Conservation (phyloP, 73 alveolate species). For the Paramecium sexaurelia region DNA sequence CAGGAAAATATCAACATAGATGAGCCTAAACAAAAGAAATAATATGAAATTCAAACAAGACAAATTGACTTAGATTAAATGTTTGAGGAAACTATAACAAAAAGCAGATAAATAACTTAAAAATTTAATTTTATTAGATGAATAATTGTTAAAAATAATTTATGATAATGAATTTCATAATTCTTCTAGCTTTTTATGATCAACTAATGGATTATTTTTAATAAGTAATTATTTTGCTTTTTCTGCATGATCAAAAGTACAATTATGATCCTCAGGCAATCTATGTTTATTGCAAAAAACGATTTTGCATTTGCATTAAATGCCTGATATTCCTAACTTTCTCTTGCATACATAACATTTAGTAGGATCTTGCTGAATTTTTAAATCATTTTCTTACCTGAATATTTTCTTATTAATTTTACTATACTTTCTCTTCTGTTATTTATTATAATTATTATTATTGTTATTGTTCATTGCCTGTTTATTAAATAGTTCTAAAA, state of each 20-base stretch:
- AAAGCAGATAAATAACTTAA: neutral
- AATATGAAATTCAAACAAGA: neutral
- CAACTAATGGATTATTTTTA: conserved; percentile 67
- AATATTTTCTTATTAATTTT: neutral
- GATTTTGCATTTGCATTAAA: conserved; percentile 57
- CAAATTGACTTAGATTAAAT: neutral
- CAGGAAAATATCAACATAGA: neutral
- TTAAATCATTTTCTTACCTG: conserved; percentile 1
- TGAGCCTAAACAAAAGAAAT: neutral
- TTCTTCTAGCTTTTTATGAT: conserved; percentile 2
- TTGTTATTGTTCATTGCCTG: neutral
- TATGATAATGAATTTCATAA: neutral
- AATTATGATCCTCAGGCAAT: conserved; percentile 63
- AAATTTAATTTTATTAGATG: neutral
- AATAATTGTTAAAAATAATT: neutral
- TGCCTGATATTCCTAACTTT: conserved; percentile 58
- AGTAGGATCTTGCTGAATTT: conserved; percentile 55
- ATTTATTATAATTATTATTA: neutral
- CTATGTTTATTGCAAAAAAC: conserved; percentile 61
- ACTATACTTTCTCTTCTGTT: neutral
- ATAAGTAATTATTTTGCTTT: conserved; percentile 57
- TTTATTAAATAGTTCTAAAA: neutral
- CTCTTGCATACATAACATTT: conserved; percentile 63
- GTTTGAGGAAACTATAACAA: neutral
- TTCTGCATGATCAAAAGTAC: conserved; percentile 64